Evolutionary conservation across 257 asterid genomes (phyloP).

Genomic region (Primulina huaijiensis): DNA sequence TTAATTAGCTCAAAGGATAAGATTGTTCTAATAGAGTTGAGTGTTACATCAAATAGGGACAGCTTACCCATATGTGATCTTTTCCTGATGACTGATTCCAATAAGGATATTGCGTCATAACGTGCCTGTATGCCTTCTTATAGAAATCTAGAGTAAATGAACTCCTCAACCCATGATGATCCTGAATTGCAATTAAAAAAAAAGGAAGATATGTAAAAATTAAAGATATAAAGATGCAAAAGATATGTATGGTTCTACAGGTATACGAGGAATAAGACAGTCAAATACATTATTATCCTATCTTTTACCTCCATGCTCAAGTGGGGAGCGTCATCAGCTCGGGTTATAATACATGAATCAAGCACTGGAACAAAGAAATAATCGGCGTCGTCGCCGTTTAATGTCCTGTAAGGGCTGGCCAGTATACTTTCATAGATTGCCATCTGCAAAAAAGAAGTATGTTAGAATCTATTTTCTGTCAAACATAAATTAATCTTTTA

Average conservation of each 20-base stretch:
- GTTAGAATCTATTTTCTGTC: not conserved
- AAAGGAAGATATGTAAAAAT: not conserved
- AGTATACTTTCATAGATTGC: slow-evolving; percentile 83
- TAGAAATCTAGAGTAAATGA: slow-evolving; percentile 82
- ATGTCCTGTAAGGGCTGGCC: slow-evolving; percentile 82
- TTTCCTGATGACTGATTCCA: slow-evolving; percentile 91
- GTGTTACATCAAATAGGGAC: not conserved
- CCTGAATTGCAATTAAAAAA: slow-evolving; percentile 45
- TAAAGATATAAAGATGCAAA: not conserved
- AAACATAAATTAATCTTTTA: not conserved
- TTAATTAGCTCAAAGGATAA: slow-evolving; percentile 24
- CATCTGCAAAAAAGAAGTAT: slow-evolving; percentile 50
- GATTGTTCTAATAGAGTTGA: not conserved
- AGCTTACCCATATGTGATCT: slow-evolving; percentile 94
- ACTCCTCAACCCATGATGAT: slow-evolving; percentile 74
- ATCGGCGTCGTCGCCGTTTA: slow-evolving; percentile 94
- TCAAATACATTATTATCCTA: slow-evolving; percentile 1
- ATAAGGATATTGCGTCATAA: slow-evolving; percentile 60
- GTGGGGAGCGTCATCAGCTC: slow-evolving; percentile 99
- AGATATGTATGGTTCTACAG: not conserved
- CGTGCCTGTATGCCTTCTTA: slow-evolving; percentile 77
- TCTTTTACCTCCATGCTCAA: slow-evolving; percentile 61
- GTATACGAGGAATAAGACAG: not conserved
- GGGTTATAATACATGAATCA: slow-evolving; percentile 86
- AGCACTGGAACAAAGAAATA: slow-evolving; percentile 94